Percentiles rank a stretch among this genome's conserved stretches.
These are phyloP conservation scores for Mycena maculata DNA, from an alignment of 768 basidiomycete genomes.

Conservation along the genomic window DNA sequence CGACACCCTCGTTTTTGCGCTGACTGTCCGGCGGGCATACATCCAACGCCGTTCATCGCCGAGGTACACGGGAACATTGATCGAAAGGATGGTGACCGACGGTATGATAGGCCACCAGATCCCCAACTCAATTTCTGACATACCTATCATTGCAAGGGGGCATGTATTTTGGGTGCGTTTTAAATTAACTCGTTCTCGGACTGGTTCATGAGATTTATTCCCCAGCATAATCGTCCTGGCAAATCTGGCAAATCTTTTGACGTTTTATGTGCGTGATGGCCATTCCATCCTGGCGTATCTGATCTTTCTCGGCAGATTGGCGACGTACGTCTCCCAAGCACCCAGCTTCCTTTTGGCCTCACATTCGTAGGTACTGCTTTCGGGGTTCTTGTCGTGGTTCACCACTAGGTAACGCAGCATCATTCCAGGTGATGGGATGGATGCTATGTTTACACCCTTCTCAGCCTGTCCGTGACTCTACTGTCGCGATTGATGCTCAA, in stretches of 20 bases:
- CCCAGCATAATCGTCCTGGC: slow-evolving; percentile 15
- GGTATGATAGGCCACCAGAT: not conserved
- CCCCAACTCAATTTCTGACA: not conserved
- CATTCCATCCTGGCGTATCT: not conserved
- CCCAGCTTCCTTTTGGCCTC: not conserved
- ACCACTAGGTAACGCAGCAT: slow-evolving; percentile 10
- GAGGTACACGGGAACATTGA: not conserved
- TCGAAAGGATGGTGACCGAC: slow-evolving; percentile 17
- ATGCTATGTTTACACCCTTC: not conserved
- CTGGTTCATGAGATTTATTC: not conserved
- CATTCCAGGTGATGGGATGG: not conserved
- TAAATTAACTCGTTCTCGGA: not conserved
- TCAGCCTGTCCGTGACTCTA: slow-evolving; percentile 18
- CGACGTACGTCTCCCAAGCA: not conserved
- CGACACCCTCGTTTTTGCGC: slow-evolving; percentile 17
- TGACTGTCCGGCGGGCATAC: slow-evolving; percentile 23
- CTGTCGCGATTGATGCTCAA: slow-evolving; percentile 21
- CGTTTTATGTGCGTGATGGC: slow-evolving; percentile 12
- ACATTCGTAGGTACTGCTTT: slow-evolving; percentile 12
- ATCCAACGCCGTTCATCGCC: slow-evolving; percentile 1
- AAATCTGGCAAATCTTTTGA: slow-evolving; percentile 16
- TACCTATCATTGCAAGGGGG: slow-evolving; percentile 1
- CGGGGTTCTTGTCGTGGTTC: slow-evolving; percentile 23
- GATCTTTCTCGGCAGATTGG: slow-evolving; percentile 1
- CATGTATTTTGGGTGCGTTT: slow-evolving; percentile 24